Conservation (phyloP, 129 eudicot genomes). For the Chrysanthemum lavandulifolium region DNA sequence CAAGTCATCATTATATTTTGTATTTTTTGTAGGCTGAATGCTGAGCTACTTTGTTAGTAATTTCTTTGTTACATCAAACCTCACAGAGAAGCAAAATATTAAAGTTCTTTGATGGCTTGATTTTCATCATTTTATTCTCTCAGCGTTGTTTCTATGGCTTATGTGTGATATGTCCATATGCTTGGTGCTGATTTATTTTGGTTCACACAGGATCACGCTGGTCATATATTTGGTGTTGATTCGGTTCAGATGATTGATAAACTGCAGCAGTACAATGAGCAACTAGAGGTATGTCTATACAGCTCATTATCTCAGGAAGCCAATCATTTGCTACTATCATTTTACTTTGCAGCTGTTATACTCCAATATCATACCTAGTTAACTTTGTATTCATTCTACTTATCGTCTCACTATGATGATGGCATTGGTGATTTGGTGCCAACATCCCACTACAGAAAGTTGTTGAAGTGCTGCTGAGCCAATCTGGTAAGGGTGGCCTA, state of each 20-base stretch:
- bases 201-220: constrained; percentile 90
- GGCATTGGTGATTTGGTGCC: constrained; percentile 1
- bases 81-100: too few relatives aligned
- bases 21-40: too few relatives aligned
- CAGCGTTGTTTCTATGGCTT: not conserved
- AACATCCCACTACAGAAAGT: constrained; percentile 58
- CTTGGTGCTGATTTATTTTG: constrained; percentile 15
- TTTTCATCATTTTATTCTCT: not conserved
- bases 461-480: constrained; percentile 67
- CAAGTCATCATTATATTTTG: too few relatives aligned
- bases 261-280: constrained; percentile 79
- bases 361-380: not conserved
- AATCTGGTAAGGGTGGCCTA: constrained; percentile 74
- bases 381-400: constrained; percentile 19
- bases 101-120: not conserved
- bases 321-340: too few relatives aligned
- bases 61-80: too few relatives aligned
- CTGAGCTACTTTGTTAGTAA: too few relatives aligned
- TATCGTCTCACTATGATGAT: constrained; percentile 9
- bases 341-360: not conserved
- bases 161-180: not conserved
- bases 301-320: not conserved
- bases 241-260: constrained; percentile 80
- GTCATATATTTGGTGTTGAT: constrained; percentile 96
- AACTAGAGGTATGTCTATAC: constrained; percentile 53